phyloP scores from a whole-genome alignment of 1,284 basidiomycete species.

The Polyporus tsugae region DNA sequence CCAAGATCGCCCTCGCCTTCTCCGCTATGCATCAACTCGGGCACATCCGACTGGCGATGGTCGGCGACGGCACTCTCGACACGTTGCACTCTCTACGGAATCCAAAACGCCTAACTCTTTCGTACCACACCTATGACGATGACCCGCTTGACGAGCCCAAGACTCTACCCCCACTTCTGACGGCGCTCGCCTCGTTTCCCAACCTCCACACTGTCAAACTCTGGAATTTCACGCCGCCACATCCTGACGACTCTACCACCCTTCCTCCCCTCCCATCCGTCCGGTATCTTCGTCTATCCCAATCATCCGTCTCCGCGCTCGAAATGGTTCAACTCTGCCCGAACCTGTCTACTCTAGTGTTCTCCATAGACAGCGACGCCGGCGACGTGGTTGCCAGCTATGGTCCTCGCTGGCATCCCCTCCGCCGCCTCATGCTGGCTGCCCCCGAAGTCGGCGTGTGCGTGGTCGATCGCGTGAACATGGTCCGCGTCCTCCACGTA shows the following conservation, averaged over 20 bases:
- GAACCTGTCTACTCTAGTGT: constrained; percentile 12
- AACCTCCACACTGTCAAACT: constrained; percentile 10
- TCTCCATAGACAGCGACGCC: constrained; percentile 1
- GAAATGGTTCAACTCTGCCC: constrained; percentile 25
- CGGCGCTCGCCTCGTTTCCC: constrained; percentile 2
- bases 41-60: neutral
- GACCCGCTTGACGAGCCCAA: neutral
- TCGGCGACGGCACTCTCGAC: constrained; percentile 6
- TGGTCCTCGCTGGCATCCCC: constrained; percentile 17
- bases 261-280: constrained; percentile 14
- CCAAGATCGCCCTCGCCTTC: constrained; percentile 11
- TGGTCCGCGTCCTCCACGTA: constrained; percentile 13
- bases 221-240: constrained; percentile 2
- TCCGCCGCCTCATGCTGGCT: constrained; percentile 12
- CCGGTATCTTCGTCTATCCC: constrained; percentile 15
- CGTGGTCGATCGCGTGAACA: neutral
- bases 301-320: constrained; percentile 14
- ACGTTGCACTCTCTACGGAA: neutral
- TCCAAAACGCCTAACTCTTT: constrained; percentile 3
- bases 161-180: neutral
- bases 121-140: neutral
- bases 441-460: neutral
- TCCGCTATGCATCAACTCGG: neutral
- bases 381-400: neutral
- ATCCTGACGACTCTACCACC: neutral